phyloP scores from a whole-genome alignment of 1,139 yeast genomes.

The Blastobotrys buckinghamii region DNA sequence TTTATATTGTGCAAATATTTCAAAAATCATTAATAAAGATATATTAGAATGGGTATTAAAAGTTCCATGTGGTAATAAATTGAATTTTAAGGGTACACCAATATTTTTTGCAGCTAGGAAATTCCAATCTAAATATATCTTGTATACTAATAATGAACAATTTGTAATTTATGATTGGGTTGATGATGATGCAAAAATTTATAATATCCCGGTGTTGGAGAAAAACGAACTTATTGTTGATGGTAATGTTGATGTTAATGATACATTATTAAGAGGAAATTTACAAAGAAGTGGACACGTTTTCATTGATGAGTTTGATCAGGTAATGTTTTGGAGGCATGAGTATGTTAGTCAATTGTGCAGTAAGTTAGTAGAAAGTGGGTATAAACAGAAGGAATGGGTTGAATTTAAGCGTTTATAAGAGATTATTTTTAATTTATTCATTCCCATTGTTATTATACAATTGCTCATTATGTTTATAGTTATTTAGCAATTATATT shows the following conservation, averaged over 20 bases:
- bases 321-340: not conserved
- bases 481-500: no score
- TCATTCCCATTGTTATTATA: no score
- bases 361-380: not conserved
- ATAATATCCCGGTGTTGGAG: not conserved
- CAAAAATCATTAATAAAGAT: not conserved
- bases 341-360: not conserved
- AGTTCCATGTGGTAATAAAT: not conserved
- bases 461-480: no score
- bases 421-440: no score
- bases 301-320: not conserved
- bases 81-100: not conserved
- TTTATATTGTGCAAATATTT: not conserved
- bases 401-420: not conserved
- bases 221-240: not conserved
- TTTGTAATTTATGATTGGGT: not conserved
- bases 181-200: not conserved
- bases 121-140: not conserved
- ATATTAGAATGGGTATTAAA: not conserved
- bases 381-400: not conserved
- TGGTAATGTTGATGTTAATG: not conserved
- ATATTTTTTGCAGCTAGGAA: not conserved
- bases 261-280: not conserved
- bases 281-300: not conserved
- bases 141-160: not conserved